Evolutionary conservation across 768 basidiomycete species (phyloP), one percentile per base, ranked within the genome.

Genomic region (Saitozyma sp.): DNA sequence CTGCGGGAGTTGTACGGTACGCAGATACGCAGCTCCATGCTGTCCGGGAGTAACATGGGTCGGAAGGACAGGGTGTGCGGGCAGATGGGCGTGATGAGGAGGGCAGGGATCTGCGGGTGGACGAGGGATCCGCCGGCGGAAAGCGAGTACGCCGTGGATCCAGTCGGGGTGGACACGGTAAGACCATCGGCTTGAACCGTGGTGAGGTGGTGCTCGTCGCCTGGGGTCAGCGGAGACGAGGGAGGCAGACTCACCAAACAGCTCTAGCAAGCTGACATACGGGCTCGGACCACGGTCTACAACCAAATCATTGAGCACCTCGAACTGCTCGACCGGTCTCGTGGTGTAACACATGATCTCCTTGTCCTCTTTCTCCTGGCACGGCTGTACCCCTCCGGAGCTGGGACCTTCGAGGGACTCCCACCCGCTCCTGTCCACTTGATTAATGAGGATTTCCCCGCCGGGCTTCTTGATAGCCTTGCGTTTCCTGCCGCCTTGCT

Each of bases 331-430:
- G 48, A 88, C 91, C 0, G 96, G 90, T 65, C 92, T 81, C 7
- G 96, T 98, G 17, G 92, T 89, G 77, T 93, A 98, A 78, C 96
- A 99, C 89, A 90, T 94, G 65, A 99, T 96, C 80, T 96, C 91
- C 83, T 88, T 95, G 81, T 99, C 96, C 54, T 59, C 59, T 11
- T 62, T 67, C 11, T 55, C 41, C 29, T 19, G 43, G 39, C 54
- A 51, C 17, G 61, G 51, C 50, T 58, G 11, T 50, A 57, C 49
- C 8, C 61, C 55, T 9, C 49, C 43, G 19, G 61, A 60, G n/a
- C 50, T 50, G 16, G 63, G 53, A 53, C 88, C 88, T 79, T 99
- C 96, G 39, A 99, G 82, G 7, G 93, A 92, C 79, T 97, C 95
- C 96, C 96, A 99, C 0, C 94, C 96, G 41, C 86, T 87, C 72